These are phyloP conservation scores for Ophiocordyceps sinensis DNA, from an alignment of 2,329 filamentous ascomycete species.

Conservation along the genomic window DNA sequence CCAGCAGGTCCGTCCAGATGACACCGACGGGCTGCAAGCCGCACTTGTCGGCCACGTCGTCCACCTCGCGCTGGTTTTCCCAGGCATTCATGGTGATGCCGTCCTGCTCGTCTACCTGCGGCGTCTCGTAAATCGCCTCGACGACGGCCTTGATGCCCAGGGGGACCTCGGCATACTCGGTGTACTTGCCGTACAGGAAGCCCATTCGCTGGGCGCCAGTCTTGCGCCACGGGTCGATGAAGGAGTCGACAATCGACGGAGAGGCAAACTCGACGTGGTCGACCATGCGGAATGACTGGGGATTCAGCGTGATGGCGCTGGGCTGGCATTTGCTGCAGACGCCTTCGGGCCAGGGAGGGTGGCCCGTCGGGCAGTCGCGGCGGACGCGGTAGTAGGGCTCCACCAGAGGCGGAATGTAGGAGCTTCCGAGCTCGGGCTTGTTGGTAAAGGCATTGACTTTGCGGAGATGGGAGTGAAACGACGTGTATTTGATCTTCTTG, in stretches of 20 bases:
- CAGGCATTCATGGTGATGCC: slow-evolving; percentile 75
- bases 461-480: slow-evolving; percentile 85
- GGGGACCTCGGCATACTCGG: slow-evolving; percentile 84
- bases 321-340: slow-evolving; percentile 98
- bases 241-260: slow-evolving; percentile 69
- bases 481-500: slow-evolving; percentile 97
- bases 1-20: slow-evolving; percentile 85
- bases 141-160: slow-evolving; percentile 91
- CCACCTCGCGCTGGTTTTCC: slow-evolving; percentile 70
- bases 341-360: slow-evolving; percentile 85
- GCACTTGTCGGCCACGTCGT: slow-evolving; percentile 67
- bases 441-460: slow-evolving; percentile 96
- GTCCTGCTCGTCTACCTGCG: slow-evolving; percentile 77
- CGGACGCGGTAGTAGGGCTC: slow-evolving; percentile 89
- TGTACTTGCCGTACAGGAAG: slow-evolving; percentile 81
- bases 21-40: slow-evolving; percentile 81
- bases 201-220: slow-evolving; percentile 75
- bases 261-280: slow-evolving; percentile 95
- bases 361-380: slow-evolving; percentile 79
- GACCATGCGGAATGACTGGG: slow-evolving; percentile 89
- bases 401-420: slow-evolving; percentile 86
- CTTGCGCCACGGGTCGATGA: slow-evolving; percentile 83
- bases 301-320: slow-evolving; percentile 88
- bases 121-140: slow-evolving; percentile 93
- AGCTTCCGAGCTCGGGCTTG: slow-evolving; percentile 83